Evolutionary conservation across 768 basidiomycete species (phyloP).

Genomic region (Lactarius evosmus): DNA sequence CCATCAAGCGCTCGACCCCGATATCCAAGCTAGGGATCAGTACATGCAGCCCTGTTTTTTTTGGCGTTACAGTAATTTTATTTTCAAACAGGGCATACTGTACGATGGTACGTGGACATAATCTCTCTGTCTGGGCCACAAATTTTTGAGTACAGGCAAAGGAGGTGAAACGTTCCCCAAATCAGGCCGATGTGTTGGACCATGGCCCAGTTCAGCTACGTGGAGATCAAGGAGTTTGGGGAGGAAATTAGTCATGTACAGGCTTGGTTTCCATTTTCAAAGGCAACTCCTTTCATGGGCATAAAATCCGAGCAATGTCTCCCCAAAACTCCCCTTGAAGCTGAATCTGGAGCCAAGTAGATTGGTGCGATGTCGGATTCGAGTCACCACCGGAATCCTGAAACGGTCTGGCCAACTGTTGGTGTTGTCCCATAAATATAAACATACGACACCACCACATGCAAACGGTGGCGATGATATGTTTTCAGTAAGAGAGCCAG

Average conservation of each 20-base stretch:
- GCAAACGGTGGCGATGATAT: neutral
- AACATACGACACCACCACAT: neutral
- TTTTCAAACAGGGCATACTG: neutral
- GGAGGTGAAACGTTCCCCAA: neutral
- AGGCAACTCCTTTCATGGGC: neutral
- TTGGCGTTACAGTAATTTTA: neutral
- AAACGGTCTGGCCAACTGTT: neutral
- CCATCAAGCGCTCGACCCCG: neutral
- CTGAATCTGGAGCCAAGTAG: neutral
- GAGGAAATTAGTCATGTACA: neutral
- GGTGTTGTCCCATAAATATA: neutral
- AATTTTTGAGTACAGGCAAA: neutral
- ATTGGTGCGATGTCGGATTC: neutral
- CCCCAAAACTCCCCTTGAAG: neutral
- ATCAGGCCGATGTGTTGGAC: neutral
- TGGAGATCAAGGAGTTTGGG: too few species aligned
- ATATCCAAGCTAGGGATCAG: neutral
- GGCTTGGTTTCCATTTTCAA: neutral
- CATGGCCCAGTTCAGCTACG: neutral
- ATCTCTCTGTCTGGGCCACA: neutral
- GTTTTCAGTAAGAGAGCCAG: neutral
- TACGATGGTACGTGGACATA: neutral
- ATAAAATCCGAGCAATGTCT: neutral
- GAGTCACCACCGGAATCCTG: neutral
- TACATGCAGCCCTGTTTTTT: neutral